Percentiles rank a stretch among this genome's conserved stretches.
These are phyloP conservation scores for Sungouiella thailandica DNA, from an alignment of 805 yeast species.

Conservation along the genomic window DNA sequence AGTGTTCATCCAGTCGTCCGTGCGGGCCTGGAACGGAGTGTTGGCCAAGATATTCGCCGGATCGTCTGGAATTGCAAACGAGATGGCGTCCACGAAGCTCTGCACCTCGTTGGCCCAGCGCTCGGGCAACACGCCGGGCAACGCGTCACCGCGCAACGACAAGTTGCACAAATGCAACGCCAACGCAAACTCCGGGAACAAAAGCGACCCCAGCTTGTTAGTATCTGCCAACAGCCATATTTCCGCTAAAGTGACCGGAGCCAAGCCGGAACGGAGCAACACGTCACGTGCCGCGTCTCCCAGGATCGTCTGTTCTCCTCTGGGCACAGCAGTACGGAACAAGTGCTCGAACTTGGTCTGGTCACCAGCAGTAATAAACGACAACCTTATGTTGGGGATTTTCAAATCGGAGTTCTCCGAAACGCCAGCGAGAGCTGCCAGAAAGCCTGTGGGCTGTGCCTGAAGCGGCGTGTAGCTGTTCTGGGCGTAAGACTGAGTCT, in stretches of 20 bases:
- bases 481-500: no score
- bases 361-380: conserved; percentile 80
- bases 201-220: conserved; percentile 72
- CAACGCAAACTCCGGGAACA: conserved; percentile 92
- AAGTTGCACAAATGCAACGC: conserved; percentile 83
- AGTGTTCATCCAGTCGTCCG: conserved; percentile 19
- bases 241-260: conserved; percentile 70
- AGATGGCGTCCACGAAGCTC: conserved; percentile 85
- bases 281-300: conserved; percentile 78
- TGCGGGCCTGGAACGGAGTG: conserved; percentile 32
- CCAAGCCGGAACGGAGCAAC: conserved; percentile 71
- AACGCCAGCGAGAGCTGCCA: conserved; percentile 32
- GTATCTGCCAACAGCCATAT: conserved; percentile 93
- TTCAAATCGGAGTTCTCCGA: conserved; percentile 54
- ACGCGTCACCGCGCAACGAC: conserved; percentile 69
- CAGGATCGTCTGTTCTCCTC: conserved; percentile 61
- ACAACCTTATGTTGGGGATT: conserved; percentile 71
- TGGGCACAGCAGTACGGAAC: conserved; percentile 72
- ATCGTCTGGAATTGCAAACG: conserved; percentile 67
- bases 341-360: conserved; percentile 83
- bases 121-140: conserved; percentile 70
- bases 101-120: conserved; percentile 78
- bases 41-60: conserved; percentile 35
- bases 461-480: conserved; percentile 21
- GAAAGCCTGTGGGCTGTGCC: conserved; percentile 46